Evolutionary conservation across 2,329 filamentous ascomycete species (phyloP).

Genomic region (Aspergillus ruber): DNA sequence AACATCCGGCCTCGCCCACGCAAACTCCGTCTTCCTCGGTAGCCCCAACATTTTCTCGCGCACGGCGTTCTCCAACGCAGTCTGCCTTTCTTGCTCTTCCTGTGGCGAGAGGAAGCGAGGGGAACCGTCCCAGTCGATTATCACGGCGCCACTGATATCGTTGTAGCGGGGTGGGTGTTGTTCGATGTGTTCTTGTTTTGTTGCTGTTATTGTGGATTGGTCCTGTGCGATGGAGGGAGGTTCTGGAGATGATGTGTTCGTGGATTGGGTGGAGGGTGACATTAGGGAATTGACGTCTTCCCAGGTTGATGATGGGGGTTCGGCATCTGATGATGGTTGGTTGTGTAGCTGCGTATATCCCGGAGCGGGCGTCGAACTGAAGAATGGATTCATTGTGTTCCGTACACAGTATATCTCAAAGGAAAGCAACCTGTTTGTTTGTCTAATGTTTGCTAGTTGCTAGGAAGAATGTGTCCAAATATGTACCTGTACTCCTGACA

Average conservation of each 20-base stretch:
- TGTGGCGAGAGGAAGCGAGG: conserved; percentile 20
- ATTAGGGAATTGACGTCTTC: conserved; percentile 4
- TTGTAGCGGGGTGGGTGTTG: conserved; percentile 10
- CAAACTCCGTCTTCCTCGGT: conserved; percentile 15
- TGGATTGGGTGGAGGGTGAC: not conserved
- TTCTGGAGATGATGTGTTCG: not conserved
- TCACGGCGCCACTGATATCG: conserved; percentile 20
- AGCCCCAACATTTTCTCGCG: conserved; percentile 21
- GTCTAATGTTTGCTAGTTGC: too few relatives aligned
- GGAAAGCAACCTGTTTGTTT: too few relatives aligned
- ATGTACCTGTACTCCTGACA: too few relatives aligned
- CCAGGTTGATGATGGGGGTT: not conserved
- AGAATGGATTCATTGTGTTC: too few relatives aligned
- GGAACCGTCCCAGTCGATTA: conserved; percentile 17
- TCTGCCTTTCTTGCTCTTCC: conserved; percentile 16
- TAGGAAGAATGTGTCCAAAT: too few relatives aligned
- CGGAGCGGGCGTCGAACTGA: too few relatives aligned
- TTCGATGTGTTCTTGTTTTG: not conserved
- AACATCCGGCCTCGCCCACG: conserved; percentile 11
- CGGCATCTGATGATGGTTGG: not conserved
- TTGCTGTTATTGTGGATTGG: too few relatives aligned
- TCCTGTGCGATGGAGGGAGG: conserved; percentile 4
- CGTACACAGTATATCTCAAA: too few relatives aligned
- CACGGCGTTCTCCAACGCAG: conserved; percentile 14
- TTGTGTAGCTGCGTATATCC: not conserved